phyloP scores from a whole-genome alignment of 768 basidiomycete species.

The Clavaria fumosa region DNA sequence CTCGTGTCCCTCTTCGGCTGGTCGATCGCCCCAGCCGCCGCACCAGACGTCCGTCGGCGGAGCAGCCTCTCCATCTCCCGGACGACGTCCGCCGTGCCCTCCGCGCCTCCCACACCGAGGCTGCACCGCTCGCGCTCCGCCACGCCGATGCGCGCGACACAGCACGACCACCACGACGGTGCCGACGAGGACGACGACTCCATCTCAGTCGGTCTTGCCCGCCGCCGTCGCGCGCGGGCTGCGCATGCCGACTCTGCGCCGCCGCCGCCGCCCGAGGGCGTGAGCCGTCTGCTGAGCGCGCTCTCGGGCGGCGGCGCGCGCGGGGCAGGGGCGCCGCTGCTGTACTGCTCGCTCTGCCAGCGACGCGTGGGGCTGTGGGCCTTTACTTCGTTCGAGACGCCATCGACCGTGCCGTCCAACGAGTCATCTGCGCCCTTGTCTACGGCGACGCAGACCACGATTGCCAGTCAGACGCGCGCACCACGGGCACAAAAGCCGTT shows the following conservation, averaged over 20 bases:
- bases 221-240: conserved; percentile 9
- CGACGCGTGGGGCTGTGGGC: conserved; percentile 72
- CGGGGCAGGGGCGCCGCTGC: conserved; percentile 34
- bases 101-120: conserved; percentile 18
- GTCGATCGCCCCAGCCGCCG: conserved; percentile 26
- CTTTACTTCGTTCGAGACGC: conserved; percentile 38
- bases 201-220: too few relatives aligned
- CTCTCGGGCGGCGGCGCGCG: conserved; percentile 15
- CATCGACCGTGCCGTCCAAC: too few relatives aligned
- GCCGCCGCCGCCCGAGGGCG: conserved; percentile 1
- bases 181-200: too few relatives aligned
- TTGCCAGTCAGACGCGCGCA: conserved; percentile 5
- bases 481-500: conserved; percentile 31
- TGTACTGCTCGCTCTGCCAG: conserved; percentile 59
- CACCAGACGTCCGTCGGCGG: conserved; percentile 14
- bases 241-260: conserved; percentile 13
- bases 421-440: conserved; percentile 1
- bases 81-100: conserved; percentile 18
- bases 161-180: too few relatives aligned
- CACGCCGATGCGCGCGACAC: conserved; percentile 9
- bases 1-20: conserved; percentile 37
- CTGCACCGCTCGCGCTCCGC: conserved; percentile 24
- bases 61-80: conserved; percentile 15
- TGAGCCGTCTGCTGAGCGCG: conserved; percentile 14
- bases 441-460: conserved; percentile 4